Evolutionary conservation across 371 early-diverging fungal species (phyloP), one percentile per base, ranked within the genome.

Genomic region (Sanchytrium tribonematis): DNA sequence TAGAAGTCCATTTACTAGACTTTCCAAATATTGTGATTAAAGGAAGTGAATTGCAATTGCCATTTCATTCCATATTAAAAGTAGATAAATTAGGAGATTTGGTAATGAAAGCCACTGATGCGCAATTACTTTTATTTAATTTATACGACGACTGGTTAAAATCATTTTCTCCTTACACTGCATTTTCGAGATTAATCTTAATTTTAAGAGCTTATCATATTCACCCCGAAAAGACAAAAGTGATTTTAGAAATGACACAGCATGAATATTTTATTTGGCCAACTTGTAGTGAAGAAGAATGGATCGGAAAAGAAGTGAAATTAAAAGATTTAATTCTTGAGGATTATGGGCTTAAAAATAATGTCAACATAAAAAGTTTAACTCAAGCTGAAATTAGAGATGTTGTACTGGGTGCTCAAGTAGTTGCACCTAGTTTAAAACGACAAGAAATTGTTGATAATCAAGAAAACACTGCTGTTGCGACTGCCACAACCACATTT

Each of bases 321-420:
- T 78, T 98, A 73, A 97, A 94, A 84, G 98, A 98, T 78, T 76
- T 97, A 77, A 97, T 98, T 75, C 79, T 98, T 31, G 91, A 85
- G 1, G 97, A 96, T 77, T 98, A 97, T 76, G 95, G 95, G 76
- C 93, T 91, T 81, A 93, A 94, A 85, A 94, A 97, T 84, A 91
- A 90, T 72, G 94, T 98, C 71, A 95, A 95, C 70, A 93, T 93
- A 31, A 90, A 92, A 1, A 89, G 90, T 66, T 83, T 98, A 68
- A 95, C 97, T 0, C 86, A 88, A 69, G 88, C 91, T 0, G 98
- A 98, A 81, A 90, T 98, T 74, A 87, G 97, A 73, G 97, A 98
- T 80, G 93, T 98, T 72, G 94, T 98, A 73, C 84, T 98, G 71
- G 98, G 98, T 77, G 97, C 96, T 93, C 93, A 94, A 77, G 95